Conservation (phyloP, 371 early-diverging fungal genomes). For the Coemansia sp. region DNA sequence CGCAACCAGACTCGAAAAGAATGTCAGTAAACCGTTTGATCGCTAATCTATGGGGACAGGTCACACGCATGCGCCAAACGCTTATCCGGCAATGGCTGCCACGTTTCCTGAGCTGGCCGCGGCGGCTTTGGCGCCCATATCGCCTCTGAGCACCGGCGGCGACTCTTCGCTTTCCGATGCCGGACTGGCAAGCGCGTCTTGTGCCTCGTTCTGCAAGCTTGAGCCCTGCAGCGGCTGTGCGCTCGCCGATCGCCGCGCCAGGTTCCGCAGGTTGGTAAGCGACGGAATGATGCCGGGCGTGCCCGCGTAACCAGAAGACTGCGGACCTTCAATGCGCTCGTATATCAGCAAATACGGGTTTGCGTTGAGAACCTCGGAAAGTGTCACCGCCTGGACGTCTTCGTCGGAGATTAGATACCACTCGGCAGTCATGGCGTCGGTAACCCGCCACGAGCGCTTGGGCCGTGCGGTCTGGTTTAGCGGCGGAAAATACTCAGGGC, state of each 20-base stretch:
- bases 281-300: slow-evolving; percentile 41
- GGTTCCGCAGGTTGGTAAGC: slow-evolving; percentile 37
- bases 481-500: slow-evolving; percentile 5
- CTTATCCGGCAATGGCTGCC: neutral
- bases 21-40: no score
- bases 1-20: no score
- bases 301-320: slow-evolving; percentile 22
- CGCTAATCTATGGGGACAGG: slow-evolving; percentile 1
- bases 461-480: slow-evolving; percentile 18
- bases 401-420: slow-evolving; percentile 94
- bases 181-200: slow-evolving; percentile 5
- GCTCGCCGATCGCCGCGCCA: slow-evolving; percentile 38
- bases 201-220: neutral
- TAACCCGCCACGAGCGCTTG: slow-evolving; percentile 53
- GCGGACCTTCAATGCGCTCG: slow-evolving; percentile 60
- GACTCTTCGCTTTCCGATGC: slow-evolving; percentile 9
- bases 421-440: slow-evolving; percentile 53
- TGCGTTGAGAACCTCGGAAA: slow-evolving; percentile 65
- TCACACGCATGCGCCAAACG: neutral
- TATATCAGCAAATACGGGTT: slow-evolving; percentile 92
- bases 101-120: neutral
- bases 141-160: neutral
- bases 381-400: slow-evolving; percentile 71
- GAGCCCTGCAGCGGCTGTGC: slow-evolving; percentile 14
- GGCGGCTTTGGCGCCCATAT: neutral